Evolutionary conservation across 371 early-diverging fungal genomes (phyloP).

Genomic region (Mucor lusitanicus): DNA sequence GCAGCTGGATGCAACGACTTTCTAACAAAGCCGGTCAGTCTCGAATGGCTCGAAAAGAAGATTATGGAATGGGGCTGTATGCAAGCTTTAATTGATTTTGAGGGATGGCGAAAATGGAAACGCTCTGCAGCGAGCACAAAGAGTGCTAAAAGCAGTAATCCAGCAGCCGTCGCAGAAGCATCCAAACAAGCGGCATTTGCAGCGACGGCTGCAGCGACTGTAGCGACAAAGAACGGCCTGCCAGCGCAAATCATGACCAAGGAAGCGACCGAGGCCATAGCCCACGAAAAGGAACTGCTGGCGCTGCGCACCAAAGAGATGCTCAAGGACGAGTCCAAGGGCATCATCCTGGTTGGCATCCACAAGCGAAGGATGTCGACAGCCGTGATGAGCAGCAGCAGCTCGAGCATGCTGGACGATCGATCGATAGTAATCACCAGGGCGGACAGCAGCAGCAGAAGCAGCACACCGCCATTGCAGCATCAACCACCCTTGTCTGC

Average conservation of each 20-base stretch:
- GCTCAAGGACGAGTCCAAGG: constrained; percentile 15
- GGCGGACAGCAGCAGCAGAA: not conserved
- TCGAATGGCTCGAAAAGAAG: constrained; percentile 79
- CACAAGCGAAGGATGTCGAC: constrained; percentile 10
- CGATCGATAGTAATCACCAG: not conserved
- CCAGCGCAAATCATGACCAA: not conserved
- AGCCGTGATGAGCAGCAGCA: not conserved
- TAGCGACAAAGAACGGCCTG: not conserved
- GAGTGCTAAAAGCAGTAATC: not conserved
- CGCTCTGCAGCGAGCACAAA: constrained; percentile 15
- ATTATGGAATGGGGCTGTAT: constrained; percentile 89
- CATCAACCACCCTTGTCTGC: not conserved
- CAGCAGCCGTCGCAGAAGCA: not conserved
- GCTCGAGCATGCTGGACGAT: not conserved
- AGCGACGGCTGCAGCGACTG: not conserved
- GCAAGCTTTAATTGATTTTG: constrained; percentile 84
- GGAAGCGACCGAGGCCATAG: not conserved
- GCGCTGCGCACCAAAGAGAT: constrained; percentile 7
- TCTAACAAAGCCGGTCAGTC: constrained; percentile 77
- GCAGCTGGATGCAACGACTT: constrained; percentile 87
- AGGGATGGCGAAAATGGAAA: constrained; percentile 73
- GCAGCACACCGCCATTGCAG: not conserved
- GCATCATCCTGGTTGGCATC: constrained; percentile 16
- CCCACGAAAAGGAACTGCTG: constrained; percentile 5
- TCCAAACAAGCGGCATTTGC: constrained; percentile 1